Evolutionary conservation across 768 basidiomycete genomes (phyloP).

Genomic region (Boletus vermiculosoides): DNA sequence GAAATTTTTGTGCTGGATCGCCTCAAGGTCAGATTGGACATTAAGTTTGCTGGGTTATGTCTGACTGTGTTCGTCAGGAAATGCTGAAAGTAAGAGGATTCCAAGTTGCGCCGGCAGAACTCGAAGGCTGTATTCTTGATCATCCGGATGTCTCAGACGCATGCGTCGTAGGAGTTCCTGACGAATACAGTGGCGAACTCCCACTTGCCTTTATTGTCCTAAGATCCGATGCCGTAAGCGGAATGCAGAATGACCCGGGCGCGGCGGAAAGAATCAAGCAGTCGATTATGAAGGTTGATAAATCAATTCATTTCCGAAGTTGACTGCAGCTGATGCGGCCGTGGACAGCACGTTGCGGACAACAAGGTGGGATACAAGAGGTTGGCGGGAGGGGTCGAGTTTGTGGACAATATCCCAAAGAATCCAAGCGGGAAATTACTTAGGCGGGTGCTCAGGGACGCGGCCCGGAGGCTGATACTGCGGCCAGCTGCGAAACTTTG

Average conservation of each 20-base stretch:
- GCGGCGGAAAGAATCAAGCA: slow-evolving; percentile 35
- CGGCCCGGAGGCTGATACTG: slow-evolving; percentile 35
- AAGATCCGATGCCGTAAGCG: slow-evolving; percentile 36
- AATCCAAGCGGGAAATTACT: slow-evolving; percentile 72
- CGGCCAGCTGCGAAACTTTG: slow-evolving; percentile 29
- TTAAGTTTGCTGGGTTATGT: neutral
- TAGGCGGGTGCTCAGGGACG: slow-evolving; percentile 51
- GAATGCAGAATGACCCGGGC: slow-evolving; percentile 33
- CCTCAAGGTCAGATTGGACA: slow-evolving; percentile 50
- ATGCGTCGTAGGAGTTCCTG: slow-evolving; percentile 64
- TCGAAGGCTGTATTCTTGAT: slow-evolving; percentile 61
- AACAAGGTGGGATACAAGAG: slow-evolving; percentile 60
- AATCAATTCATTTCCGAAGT: neutral
- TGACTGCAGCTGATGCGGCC: neutral
- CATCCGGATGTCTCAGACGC: slow-evolving; percentile 61
- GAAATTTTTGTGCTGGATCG: slow-evolving; percentile 74
- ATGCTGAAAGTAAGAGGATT: slow-evolving; percentile 63
- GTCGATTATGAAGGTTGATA: slow-evolving; percentile 53
- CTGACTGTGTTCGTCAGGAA: slow-evolving; percentile 44
- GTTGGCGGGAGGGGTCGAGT: slow-evolving; percentile 59
- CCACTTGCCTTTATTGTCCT: slow-evolving; percentile 71
- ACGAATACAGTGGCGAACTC: slow-evolving; percentile 75
- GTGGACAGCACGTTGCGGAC: slow-evolving; percentile 53
- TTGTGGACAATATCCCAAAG: slow-evolving; percentile 63
- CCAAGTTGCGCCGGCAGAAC: slow-evolving; percentile 64